Evolutionary conservation across 495 filamentous ascomycete genomes (phyloP), one percentile per base, ranked within the genome.

Genomic region (Penicillium goetzii): DNA sequence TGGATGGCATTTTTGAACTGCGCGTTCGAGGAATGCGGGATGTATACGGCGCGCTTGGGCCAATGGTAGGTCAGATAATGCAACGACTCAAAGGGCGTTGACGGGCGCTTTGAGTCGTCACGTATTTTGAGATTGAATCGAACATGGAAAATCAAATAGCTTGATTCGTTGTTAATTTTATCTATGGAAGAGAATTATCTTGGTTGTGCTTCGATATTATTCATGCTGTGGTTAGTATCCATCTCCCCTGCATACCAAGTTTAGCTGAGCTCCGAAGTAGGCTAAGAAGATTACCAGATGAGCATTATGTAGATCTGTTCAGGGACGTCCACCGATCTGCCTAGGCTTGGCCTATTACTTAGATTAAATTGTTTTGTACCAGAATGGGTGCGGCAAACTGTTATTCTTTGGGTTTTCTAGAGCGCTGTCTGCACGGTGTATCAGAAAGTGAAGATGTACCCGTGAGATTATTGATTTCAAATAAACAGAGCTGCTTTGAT

Each of bases 21-120:
- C 49, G 61, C 58, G 54, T 55, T 45, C 25, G 40, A 41, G 67
- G 64, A 67, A 69, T 69, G 66, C 56, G 43, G 34, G 21, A 36
- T 60, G 51, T 40, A 61, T 45, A 61, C 25, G 47, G 21, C 47
- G 47, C 47, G 47, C 26, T 30, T 17, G 6, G 26, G 47, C 47
- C 23, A 5, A n/a, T 51, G 21, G 47, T 28, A 30, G 25, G 14
- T 51, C 10, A 21, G 25, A 30, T n/a, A 17, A 8, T 28, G 21
- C 47, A 28, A 15, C 19, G 21, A 26, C 30, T 5, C 8, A 49
- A 9, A 0, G 40, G 40, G n/a, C 12, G 40, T 43, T 6, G 26
- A 51, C 47, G 12, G 25, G 47, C 25, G 25, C 26, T 11, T 30
- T 30, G 1, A 8, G 43, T 9, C 26, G 47, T 8, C 15, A 10